Evolutionary conservation across 179 eudicot genomes (phyloP), one percentile per base, ranked within the genome.

Genomic region (Nepenthes alata): DNA sequence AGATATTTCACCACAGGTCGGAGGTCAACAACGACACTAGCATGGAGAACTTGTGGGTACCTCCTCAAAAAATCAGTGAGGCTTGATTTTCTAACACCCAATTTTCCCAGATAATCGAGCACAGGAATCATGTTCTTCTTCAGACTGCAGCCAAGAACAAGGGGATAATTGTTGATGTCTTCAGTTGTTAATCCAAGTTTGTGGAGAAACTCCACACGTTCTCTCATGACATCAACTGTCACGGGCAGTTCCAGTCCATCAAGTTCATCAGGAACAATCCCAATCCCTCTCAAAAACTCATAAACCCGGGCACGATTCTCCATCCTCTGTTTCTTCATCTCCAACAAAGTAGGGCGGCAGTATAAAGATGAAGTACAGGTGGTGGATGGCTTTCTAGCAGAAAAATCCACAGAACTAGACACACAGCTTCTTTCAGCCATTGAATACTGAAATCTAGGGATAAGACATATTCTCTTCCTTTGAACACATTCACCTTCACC

Each of bases 101-200:
- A 60, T 74, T 85, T 93, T 2, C 95, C 98, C 11, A 93, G 90
- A 70, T 86, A 93, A 81, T 89, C 98, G 47, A 93, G 89, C 51
- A 93, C 98, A 2, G 98, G 96, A 35, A 93, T 68, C 98, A 93
- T 86, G 69, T 93, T 93, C 78, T 89, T 93, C 83, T 89, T 93
- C 58, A 93, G 96, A 74, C 98, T 93, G 74, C 96, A 93, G 37
- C 98, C 98, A 72, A 89, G 96, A 71, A 93, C 90, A 61, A 93
- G 95, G 8, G 98, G 98, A 68, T 93, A 93, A 60, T 81, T 85
- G 70, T 93, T 93, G 47, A 93, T 89, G 71, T 93, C 95, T 62
- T 89, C 95, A 63, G 87, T 67, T 7, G 93, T 83, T 58, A 93
- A 83, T 11, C 98, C 98, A 57, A 93, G 58, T 44, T 74, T 85